Conservation (phyloP, 2,329 filamentous ascomycete genomes). For the Paecilomyces sp. region DNA sequence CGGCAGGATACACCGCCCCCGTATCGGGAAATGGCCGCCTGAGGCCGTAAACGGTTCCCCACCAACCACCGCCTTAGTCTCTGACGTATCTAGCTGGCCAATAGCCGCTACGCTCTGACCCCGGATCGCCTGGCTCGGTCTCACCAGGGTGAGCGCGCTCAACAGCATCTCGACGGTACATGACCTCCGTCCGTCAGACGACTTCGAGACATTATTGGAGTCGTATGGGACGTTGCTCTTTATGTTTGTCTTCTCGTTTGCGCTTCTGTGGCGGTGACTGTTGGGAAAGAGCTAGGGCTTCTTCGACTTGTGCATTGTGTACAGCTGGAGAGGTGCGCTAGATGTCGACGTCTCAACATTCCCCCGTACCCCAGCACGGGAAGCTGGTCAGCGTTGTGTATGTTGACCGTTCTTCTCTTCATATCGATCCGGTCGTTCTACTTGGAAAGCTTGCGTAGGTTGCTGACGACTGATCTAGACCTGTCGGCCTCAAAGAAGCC, state of each 20-base stretch:
- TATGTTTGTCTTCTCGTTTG: not conserved
- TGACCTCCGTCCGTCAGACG: not conserved
- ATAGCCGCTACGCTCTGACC: constrained; percentile 7
- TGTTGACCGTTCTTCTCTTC: constrained; percentile 9
- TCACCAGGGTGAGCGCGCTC: constrained; percentile 1
- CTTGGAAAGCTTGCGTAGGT: not conserved
- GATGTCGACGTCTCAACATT: constrained; percentile 34
- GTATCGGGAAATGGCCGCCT: not conserved
- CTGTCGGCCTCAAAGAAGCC: constrained; percentile 87
- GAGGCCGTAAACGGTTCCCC: not conserved
- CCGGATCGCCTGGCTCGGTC: not conserved
- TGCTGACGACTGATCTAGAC: constrained; percentile 37
- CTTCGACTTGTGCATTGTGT: constrained; percentile 16
- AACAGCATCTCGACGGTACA: constrained; percentile 1
- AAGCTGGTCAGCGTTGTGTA: constrained; percentile 42
- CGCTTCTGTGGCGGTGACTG: not conserved
- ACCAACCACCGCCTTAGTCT: constrained; percentile 2
- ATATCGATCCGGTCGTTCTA: not conserved
- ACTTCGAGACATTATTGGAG: not conserved
- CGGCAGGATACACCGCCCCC: constrained; percentile 16
- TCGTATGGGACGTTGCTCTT: not conserved
- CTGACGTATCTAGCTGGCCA: constrained; percentile 30
- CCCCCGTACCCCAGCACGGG: constrained; percentile 32
- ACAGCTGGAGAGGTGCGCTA: constrained; percentile 30
- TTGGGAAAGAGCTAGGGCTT: not conserved